Evolutionary conservation across 2,329 filamentous ascomycete genomes (phyloP), one percentile per base, ranked within the genome.

Genomic region (Coleophoma cylindrospora): DNA sequence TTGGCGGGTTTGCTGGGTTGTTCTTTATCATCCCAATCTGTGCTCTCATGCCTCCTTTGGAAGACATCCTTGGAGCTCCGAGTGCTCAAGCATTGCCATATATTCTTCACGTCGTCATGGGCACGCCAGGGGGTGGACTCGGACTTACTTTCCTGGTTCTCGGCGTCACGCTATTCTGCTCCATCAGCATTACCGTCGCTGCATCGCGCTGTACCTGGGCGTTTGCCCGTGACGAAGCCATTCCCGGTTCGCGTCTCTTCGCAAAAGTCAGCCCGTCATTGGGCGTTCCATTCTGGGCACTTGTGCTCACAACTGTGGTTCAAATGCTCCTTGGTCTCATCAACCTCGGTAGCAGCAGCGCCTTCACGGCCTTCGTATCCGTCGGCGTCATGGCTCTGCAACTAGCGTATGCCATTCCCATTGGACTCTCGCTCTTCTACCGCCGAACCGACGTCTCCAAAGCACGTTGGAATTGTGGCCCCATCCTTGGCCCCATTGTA

Each of bases 401-500:
- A 7, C 69, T 91, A 5, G 85, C 84, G 2, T 91, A 91, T 57
- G 87, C 79, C 6, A 87, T 91, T 37, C 88, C 87, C 0, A 80
- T 89, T 43, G 73, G 78, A 0, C 81, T 91, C 57, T 88, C 90
- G 36, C 66, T 87, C 2, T 79, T 83, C 4, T 83, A 86, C 8
- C 77, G 86, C 8, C 80, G 73, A 45, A 81, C 65, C 67, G 45
- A 69, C 66, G 54, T 73, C 1, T 66, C 74, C 5, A 69, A 76
- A 44, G 62, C 81, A 71, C 69, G 89, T 7, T 86, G 86, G 0
- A 73, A 78, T 43, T 68, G 69, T 10, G 72, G 83, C 34, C 62
- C 74, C 0, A 83, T 87, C 57, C 69, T 84, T 41, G 84, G 77
- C n/a, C 84, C 81, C 76, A 66, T 74, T 21, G 72, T 77, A 21